Evolutionary conservation across 441 rosid species (phyloP), one percentile per base, ranked within the genome.

Genomic region (Arabidopsis lyrata): DNA sequence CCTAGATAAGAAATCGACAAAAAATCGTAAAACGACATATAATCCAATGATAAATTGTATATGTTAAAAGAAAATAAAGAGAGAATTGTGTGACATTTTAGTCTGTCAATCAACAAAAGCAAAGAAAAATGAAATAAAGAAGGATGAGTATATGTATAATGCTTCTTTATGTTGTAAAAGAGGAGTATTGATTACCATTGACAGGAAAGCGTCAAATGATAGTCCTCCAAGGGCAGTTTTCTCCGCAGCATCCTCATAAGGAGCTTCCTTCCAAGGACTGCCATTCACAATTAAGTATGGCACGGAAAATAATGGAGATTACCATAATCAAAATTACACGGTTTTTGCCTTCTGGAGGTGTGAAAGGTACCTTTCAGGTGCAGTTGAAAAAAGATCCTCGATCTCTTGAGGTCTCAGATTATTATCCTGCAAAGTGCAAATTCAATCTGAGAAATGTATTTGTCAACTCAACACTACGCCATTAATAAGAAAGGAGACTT

Each of bases 261-360:
- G 99, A 68, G 93, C 85, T 76, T 85, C 97, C 81, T 84, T 84
- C 98, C 96, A 91, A 36, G 98, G 97, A 81, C 98, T 93, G 89
- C 74, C 73, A 49, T 72, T 67, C 22, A 72, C 29, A 72, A 60
- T 15, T 57, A 36, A 62, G 24, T 36, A 53, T 36, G 38, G 53
- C 39, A 32, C 18, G 62, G n/a, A 15, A 66, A 44, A 22, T 29
- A 60, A 38, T 59, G 68, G 12, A 58, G 38, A 66, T 11, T 18
- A 48, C 11, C 41, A 55, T 35, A 62, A 63, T 18, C 3, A 53
- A 61, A 63, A n/a, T 1, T 13, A 72, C 11, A 45, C 12, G 32
- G 11, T 31, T 10, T 18, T 50, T 16, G 3, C 29, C 52, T 62
- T 68, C 50, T 63, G 35, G 18, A 48, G 50, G 61, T 55, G 56